phyloP scores from a whole-genome alignment of 192 early-diverging fungal species.

The Podila horticola region DNA sequence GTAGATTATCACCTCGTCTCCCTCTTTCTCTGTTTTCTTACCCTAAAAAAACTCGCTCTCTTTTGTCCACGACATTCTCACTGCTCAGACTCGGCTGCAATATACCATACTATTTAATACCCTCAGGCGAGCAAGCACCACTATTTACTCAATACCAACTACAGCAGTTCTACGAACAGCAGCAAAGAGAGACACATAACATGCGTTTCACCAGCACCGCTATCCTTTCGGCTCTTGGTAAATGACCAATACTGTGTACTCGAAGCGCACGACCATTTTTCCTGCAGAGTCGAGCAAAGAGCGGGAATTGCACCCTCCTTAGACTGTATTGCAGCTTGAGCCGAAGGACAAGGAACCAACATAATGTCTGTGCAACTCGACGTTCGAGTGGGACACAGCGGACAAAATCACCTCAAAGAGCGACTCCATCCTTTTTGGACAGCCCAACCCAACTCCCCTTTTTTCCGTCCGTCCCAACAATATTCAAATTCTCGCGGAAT shows the following conservation, averaged over 20 bases:
- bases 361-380: too few relatives aligned
- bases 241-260: neutral
- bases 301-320: too few relatives aligned
- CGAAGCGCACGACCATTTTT: neutral
- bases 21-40: neutral
- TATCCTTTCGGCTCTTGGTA: conserved; percentile 14
- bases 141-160: neutral
- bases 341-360: too few relatives aligned
- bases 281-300: too few relatives aligned
- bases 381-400: too few relatives aligned
- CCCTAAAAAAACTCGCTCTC: neutral
- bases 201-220: conserved; percentile 1
- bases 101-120: too few relatives aligned
- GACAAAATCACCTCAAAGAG: too few relatives aligned
- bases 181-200: neutral
- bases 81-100: too few relatives aligned
- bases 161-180: neutral
- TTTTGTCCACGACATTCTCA: neutral
- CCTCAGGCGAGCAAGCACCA: neutral
- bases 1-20: neutral
- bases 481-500: neutral
- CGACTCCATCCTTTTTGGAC: too few relatives aligned
- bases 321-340: too few relatives aligned
- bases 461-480: too few relatives aligned
- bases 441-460: too few relatives aligned